Conservation (phyloP, 2,329 filamentous ascomycete species). For the Pezizomycotina sp. region DNA sequence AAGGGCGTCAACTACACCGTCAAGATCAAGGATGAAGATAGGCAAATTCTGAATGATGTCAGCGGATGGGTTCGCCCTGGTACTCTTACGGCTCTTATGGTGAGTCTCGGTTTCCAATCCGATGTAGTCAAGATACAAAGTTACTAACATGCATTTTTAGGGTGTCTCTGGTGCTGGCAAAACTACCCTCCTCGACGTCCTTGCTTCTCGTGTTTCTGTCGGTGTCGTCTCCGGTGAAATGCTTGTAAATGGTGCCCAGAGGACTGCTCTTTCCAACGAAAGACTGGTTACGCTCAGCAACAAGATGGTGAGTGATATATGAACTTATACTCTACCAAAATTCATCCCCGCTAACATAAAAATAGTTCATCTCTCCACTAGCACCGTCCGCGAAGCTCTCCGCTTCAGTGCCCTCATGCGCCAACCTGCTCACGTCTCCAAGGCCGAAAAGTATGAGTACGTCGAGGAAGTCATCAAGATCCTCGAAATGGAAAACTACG, state of each 20-base stretch:
- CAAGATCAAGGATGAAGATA: conserved; percentile 60
- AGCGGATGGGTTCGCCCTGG: conserved; percentile 91
- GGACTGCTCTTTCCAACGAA: conserved; percentile 73
- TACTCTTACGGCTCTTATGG: conserved; percentile 78
- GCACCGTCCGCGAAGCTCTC: conserved; percentile 75
- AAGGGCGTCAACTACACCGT: conserved; percentile 58
- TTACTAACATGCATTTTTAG: conserved; percentile 27
- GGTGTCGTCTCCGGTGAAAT: conserved; percentile 78
- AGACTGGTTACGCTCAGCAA: conserved; percentile 83
- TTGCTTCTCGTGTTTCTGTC: conserved; percentile 75
- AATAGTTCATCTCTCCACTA: conserved; percentile 69
- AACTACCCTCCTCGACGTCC: conserved; percentile 71
- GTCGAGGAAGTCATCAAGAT: conserved; percentile 83
- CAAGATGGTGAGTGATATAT: too few species aligned
- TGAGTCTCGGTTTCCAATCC: conserved; percentile 32
- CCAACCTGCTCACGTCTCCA: conserved; percentile 58
- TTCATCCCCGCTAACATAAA: too few species aligned
- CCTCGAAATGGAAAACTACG: conserved; percentile 76
- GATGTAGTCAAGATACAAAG: conserved; percentile 25
- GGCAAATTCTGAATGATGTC: conserved; percentile 67
- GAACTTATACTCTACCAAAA: too few species aligned
- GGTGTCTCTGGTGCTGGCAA: conserved; percentile 85
- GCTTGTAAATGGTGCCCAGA: conserved; percentile 61
- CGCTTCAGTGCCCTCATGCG: conserved; percentile 73
- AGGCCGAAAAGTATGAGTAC: conserved; percentile 65